Evolutionary conservation across 2,329 filamentous ascomycete genomes (phyloP).

Genomic region (Paecilomyces niveus): DNA sequence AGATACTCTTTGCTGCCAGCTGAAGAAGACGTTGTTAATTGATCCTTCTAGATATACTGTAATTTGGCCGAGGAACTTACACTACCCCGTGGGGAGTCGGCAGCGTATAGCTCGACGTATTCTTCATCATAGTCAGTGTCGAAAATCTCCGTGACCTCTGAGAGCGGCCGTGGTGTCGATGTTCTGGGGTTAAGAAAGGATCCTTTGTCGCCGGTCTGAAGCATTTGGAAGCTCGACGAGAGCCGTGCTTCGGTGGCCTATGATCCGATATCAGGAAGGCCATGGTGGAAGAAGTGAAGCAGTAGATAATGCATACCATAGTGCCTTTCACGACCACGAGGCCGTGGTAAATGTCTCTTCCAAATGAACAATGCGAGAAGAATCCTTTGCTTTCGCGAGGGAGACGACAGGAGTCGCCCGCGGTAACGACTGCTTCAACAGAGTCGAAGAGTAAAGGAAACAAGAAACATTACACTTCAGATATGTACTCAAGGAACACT

Average conservation of each 20-base stretch:
- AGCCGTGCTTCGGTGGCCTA: constrained; percentile 2
- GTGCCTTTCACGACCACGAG: neutral
- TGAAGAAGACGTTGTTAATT: constrained; percentile 24
- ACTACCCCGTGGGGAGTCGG: constrained; percentile 13
- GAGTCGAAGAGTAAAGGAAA: neutral
- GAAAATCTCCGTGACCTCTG: constrained; percentile 26
- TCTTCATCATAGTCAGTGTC: constrained; percentile 30
- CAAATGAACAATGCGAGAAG: neutral
- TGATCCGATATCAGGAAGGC: neutral
- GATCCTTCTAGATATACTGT: neutral
- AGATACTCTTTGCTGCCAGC: constrained; percentile 68
- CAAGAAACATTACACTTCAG: neutral
- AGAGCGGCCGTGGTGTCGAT: constrained; percentile 15
- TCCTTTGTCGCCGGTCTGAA: constrained; percentile 10
- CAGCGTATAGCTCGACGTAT: constrained; percentile 11
- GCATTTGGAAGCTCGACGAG: constrained; percentile 8
- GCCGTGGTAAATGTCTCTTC: neutral
- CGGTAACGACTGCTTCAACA: neutral
- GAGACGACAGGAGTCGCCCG: neutral
- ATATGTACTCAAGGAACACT: neutral
- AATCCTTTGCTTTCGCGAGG: neutral
- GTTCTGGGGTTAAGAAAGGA: constrained; percentile 11
- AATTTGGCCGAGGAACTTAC: constrained; percentile 5
- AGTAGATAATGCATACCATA: neutral
- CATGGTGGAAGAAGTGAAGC: neutral